phyloP scores from a whole-genome alignment of 176 grass and related monocot species.

The Thalia dealbata region DNA sequence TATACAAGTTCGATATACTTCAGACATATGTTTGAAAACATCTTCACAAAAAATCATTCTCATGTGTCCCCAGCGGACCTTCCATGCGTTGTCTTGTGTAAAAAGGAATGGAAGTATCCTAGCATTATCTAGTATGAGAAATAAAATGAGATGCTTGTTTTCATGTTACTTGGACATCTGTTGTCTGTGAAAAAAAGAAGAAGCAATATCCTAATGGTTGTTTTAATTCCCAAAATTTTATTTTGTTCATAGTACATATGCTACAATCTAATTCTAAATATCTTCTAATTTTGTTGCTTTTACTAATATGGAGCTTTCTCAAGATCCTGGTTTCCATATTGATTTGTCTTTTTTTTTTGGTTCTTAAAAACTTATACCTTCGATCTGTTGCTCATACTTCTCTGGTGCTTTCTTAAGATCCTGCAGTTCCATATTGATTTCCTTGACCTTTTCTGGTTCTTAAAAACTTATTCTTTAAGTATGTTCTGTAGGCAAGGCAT shows the following conservation, averaged over 20 bases:
- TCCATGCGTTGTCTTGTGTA: too few relatives aligned
- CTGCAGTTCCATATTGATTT: neutral
- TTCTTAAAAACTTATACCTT: neutral
- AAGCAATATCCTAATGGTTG: neutral
- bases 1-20: too few relatives aligned
- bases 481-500: constrained; percentile 40
- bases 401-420: neutral
- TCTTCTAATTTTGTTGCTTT: neutral
- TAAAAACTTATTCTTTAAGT: neutral
- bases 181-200: too few relatives aligned
- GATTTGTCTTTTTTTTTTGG: too few relatives aligned
- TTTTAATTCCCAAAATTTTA: neutral
- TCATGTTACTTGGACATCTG: too few relatives aligned
- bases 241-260: neutral
- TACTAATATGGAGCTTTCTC: neutral
- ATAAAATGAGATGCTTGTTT: too few relatives aligned
- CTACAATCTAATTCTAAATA: neutral
- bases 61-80: too few relatives aligned
- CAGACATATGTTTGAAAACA: too few relatives aligned
- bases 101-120: too few relatives aligned
- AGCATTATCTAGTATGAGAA: too few relatives aligned
- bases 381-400: neutral
- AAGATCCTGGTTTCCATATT: neutral
- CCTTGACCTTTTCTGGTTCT: neutral
- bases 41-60: too few relatives aligned